Conservation (phyloP, 805 yeast species). For the Wickerhamiella hasegawae region DNA sequence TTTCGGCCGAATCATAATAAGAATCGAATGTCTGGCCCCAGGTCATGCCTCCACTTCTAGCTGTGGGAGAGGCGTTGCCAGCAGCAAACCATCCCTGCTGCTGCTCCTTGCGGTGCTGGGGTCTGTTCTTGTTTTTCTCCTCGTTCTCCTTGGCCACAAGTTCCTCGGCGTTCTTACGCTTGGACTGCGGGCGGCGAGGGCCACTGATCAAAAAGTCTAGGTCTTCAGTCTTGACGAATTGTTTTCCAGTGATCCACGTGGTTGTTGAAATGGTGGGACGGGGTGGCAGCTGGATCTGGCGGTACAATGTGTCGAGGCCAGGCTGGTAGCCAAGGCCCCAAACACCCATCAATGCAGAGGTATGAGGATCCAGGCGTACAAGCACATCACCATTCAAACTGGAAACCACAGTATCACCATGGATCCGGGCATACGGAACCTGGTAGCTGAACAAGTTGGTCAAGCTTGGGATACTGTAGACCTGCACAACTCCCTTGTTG, state of each 20-base stretch:
- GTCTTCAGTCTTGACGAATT: slow-evolving; percentile 43
- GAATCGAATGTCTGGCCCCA: slow-evolving; percentile 17
- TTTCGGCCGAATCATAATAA: slow-evolving; percentile 16
- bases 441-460: slow-evolving; percentile 10
- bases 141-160: neutral
- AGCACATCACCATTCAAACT: slow-evolving; percentile 25
- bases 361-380: slow-evolving; percentile 35
- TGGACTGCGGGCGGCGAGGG: slow-evolving; percentile 45
- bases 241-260: slow-evolving; percentile 76
- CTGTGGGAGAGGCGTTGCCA: neutral
- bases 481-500: slow-evolving; percentile 9
- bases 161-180: slow-evolving; percentile 17
- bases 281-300: slow-evolving; percentile 51
- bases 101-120: neutral
- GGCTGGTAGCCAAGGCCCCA: slow-evolving; percentile 27
- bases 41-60: slow-evolving; percentile 7
- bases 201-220: slow-evolving; percentile 60
- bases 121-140: neutral
- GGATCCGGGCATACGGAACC: slow-evolving; percentile 6
- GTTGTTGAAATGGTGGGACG: slow-evolving; percentile 68
- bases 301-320: slow-evolving; percentile 40
- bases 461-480: slow-evolving; percentile 14
- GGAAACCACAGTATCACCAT: slow-evolving; percentile 18
- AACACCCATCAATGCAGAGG: slow-evolving; percentile 39
- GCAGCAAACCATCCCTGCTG: neutral